A percentile compares a stretch with the other conserved stretches of the same genome.
These are phyloP conservation scores for Nothomitra cinnamomea DNA, from an alignment of 2,329 filamentous ascomycete genomes.

Conservation along the genomic window DNA sequence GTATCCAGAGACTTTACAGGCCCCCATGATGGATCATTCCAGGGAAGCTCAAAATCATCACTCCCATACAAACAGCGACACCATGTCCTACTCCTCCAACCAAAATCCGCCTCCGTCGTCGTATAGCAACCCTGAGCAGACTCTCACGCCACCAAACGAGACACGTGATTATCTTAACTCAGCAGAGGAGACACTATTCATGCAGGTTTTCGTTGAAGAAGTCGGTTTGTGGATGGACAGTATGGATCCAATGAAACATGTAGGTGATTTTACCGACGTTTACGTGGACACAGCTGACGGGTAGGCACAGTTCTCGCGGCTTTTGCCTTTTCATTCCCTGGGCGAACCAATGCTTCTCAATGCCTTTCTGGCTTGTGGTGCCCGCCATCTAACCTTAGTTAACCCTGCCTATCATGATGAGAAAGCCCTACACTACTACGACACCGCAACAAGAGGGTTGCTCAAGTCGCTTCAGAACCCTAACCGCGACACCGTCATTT, in stretches of 20 bases:
- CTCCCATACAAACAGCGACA: conserved; percentile 12
- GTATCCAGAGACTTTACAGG: conserved; percentile 27
- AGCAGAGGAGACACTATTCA: conserved; percentile 66
- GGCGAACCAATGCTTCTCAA: conserved; percentile 78
- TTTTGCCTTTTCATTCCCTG: conserved; percentile 69
- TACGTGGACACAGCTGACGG: conserved; percentile 7
- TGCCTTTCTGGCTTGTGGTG: conserved; percentile 76
- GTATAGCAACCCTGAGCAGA: conserved; percentile 20
- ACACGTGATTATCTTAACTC: conserved; percentile 49
- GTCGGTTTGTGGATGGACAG: conserved; percentile 91
- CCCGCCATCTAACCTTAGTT: conserved; percentile 58
- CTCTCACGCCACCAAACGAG: conserved; percentile 25
- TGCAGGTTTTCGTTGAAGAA: conserved; percentile 84
- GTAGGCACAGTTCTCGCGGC: conserved; percentile 46
- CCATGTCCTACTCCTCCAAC: conserved; percentile 14
- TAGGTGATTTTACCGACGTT: conserved; percentile 17
- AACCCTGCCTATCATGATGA: conserved; percentile 56
- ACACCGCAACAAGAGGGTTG: conserved; percentile 65
- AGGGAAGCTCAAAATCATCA: conserved; percentile 18
- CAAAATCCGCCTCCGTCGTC: conserved; percentile 17
- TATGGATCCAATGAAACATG: conserved; percentile 66
- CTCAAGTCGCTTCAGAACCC: conserved; percentile 66
- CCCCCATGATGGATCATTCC: conserved; percentile 23
- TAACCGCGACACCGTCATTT: conserved; percentile 66
- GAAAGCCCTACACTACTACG: conserved; percentile 68